Percentiles rank a stretch among this genome's conserved stretches.
phyloP scores from a whole-genome alignment of 169 alveolate species.

The Plasmodium coatneyi region DNA sequence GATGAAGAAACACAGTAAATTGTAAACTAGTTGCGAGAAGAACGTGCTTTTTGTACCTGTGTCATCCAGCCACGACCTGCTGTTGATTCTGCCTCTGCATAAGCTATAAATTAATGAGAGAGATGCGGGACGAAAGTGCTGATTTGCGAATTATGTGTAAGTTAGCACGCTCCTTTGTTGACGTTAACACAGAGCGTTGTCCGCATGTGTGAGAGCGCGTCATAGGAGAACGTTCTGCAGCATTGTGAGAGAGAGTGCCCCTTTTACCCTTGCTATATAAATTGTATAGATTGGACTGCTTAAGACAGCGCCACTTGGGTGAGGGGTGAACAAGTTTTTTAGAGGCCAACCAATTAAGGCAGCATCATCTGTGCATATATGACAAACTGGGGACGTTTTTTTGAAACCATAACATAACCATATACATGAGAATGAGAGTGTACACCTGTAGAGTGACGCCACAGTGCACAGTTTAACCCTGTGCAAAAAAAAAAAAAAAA shows the following conservation, averaged over 20 bases:
- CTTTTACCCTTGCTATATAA: neutral
- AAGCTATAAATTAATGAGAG: neutral
- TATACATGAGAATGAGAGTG: neutral
- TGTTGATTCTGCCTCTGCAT: neutral
- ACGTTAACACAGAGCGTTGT: neutral
- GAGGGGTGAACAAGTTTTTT: neutral
- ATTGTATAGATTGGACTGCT: neutral
- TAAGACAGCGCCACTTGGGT: neutral
- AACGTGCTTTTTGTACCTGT: neutral
- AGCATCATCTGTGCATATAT: neutral
- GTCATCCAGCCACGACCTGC: neutral
- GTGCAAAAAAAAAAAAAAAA: neutral
- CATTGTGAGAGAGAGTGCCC: neutral
- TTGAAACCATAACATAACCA: neutral
- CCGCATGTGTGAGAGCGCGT: neutral
- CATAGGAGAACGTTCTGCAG: neutral
- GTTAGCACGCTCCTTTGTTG: neutral
- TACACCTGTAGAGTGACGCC: neutral
- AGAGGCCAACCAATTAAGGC: neutral
- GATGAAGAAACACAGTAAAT: constrained; percentile 41
- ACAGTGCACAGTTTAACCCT: neutral
- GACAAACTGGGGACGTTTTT: neutral
- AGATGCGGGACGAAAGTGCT: neutral
- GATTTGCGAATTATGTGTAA: neutral
- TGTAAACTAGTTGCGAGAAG: neutral